Base-by-base conservation (phyloP, 2,329 filamentous ascomycete genomes). In the Cladophialophora chaetospira region DNA sequence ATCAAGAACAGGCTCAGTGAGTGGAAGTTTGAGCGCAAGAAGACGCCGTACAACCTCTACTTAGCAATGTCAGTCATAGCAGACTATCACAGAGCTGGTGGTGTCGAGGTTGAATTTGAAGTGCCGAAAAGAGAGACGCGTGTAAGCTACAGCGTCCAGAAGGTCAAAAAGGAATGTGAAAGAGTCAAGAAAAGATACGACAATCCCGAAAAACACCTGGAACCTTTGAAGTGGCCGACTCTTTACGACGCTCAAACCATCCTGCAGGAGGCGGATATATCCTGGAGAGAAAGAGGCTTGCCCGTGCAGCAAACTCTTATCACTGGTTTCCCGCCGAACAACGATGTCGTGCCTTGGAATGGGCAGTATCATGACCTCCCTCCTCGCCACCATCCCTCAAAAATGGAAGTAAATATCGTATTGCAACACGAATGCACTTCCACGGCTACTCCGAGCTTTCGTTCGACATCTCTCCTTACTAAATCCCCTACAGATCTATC, bases 11-110 rank as follows among this genome's bases (percentile, higher is more conserved):
- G 49, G 42, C 44, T 65, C 15, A 57, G 49, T 21, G 58, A 57
- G 42, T 65, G 63, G 63, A 52, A 53, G 3, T 61, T 49, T 21
- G 57, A 63, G 31, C 19, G 49, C 36, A 65, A 65, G 25, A 63
- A 60, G 38, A 61, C 58, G 13, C 46, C 48, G 11, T 40, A 40
- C 13, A 46, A 47, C n/a, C 45, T 57, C 23, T 63, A 63, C 40
- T 49, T 56, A 15, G 61, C 61, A 17, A 59, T 63, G 61, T 23
- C 57, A 42, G 36, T 47, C 4, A 47, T 61, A 11, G 44, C 56
- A 5, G 42, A 57, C 8, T n/a, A 35, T 38, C 46, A 25, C 13
- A 35, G 33, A 5, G 21, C 19, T 46, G 13, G 19, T 15, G 52
- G 56, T 5, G 23, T 33, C 10, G 49, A 55, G 8, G 29, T 55